Conservation (phyloP, 305 asterid genomes). For the Fraxinus sp. region DNA sequence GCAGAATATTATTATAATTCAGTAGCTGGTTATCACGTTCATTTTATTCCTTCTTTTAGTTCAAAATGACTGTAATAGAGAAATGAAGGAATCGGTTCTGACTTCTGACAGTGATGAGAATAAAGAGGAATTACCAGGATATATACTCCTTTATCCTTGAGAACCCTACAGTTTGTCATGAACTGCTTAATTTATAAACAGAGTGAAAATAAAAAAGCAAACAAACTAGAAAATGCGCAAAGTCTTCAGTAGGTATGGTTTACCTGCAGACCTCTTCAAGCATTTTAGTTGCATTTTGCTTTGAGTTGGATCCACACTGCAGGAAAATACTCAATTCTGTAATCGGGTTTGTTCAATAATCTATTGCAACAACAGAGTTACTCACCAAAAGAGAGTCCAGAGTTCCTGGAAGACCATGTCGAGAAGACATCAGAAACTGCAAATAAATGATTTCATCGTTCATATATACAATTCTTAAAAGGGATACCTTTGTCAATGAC, state of each 20-base stretch:
- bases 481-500: slow-evolving; percentile 68
- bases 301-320: slow-evolving; percentile 67
- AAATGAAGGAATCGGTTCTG: slow-evolving; percentile 5
- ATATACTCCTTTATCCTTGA: slow-evolving; percentile 74
- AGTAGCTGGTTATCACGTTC: background rate
- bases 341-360: slow-evolving; percentile 12
- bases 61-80: background rate
- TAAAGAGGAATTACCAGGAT: slow-evolving; percentile 50
- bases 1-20: slow-evolving; percentile 17
- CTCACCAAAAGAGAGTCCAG: slow-evolving; percentile 80
- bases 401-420: slow-evolving; percentile 53
- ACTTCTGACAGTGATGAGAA: slow-evolving; percentile 15
- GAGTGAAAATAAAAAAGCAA: slow-evolving; percentile 38
- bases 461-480: slow-evolving; percentile 10
- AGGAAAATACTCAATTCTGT: slow-evolving; percentile 23
- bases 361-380: slow-evolving; percentile 14
- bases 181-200: slow-evolving; percentile 60
- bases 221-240: slow-evolving; percentile 24
- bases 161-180: slow-evolving; percentile 73
- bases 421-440: slow-evolving; percentile 38
- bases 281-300: slow-evolving; percentile 65
- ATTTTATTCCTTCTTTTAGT: background rate
- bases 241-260: slow-evolving; percentile 22
- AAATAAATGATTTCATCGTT: slow-evolving; percentile 17
- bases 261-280: slow-evolving; percentile 74